Base-by-base conservation (phyloP, 805 yeast genomes). In the Zygoascus ofunaensis region DNA sequence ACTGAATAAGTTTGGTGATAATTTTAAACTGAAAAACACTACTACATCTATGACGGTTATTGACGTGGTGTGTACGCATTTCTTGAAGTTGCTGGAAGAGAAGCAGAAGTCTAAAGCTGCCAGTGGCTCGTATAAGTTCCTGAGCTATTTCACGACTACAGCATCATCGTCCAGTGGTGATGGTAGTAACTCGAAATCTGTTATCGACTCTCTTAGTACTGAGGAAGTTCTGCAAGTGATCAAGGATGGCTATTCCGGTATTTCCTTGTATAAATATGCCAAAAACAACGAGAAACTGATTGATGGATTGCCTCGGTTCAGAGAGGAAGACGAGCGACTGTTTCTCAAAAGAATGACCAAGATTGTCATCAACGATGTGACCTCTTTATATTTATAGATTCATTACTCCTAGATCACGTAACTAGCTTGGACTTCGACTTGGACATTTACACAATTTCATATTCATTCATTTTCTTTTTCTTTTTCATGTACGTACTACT, bases 221-320 rank as follows among this genome's bases (percentile, higher is more conserved):
- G 54, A 56, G 14, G 58, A 59, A 32, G 57, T 62, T 7, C 42
- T 54, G 5, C 49, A 48, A 3, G 41, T 56, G 7, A 59, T 61
- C 23, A 57, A 55, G 41, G 46, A 46, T 22, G 64, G 59, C 4
- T 52, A 55, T 32, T 53, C 57, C 21, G 48, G 56, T 3, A 46
- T 60, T 15, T 55, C 64, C 5, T 50, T 61, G 15, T 44, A 50
- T 20, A 50, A 49, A 34, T 45, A 34, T 18, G 51, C 48, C n/a
- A 28, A 34, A 24, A 34, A 42, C 20, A 37, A 41, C 28, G 34
- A 40, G 41, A 20, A 43, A 24, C 43, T 52, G n/a, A 22, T 38
- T 15, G 55, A 52, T 19, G 43, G 49, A 10, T 15, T 52, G 18
- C 52, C 52, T 5, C 38, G 24, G 19, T 56, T 46, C 40, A 50